phyloP scores from a whole-genome alignment of 2,329 filamentous ascomycete genomes.

The Paraphaeosphaeria sporulosa region DNA sequence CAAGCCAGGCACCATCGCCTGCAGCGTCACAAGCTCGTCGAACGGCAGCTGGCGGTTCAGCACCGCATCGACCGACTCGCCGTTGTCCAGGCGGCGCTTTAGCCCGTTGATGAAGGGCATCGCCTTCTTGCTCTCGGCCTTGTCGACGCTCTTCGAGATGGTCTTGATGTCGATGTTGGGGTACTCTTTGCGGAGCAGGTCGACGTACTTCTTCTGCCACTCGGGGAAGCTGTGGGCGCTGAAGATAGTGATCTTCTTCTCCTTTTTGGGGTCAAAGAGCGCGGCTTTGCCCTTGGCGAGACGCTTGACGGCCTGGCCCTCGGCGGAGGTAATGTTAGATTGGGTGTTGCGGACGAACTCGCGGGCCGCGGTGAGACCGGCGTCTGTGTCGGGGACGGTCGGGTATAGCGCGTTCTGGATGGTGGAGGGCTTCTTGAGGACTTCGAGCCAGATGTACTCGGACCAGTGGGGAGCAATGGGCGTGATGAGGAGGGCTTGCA shows the following conservation, averaged over 20 bases:
- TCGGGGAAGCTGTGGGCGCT: constrained; percentile 79
- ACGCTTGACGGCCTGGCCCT: constrained; percentile 84
- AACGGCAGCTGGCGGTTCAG: constrained; percentile 87
- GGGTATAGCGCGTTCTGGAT: constrained; percentile 85
- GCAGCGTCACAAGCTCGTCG: constrained; percentile 78
- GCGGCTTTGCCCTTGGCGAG: constrained; percentile 90
- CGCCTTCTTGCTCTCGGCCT: constrained; percentile 94
- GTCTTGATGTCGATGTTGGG: constrained; percentile 78
- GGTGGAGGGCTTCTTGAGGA: constrained; percentile 76
- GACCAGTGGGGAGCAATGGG: constrained; percentile 93
- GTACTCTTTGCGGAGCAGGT: constrained; percentile 38
- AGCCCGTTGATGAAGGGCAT: constrained; percentile 94
- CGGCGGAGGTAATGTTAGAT: constrained; percentile 84
- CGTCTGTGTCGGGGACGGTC: constrained; percentile 68
- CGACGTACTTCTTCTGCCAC: constrained; percentile 80
- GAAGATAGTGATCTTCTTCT: constrained; percentile 91
- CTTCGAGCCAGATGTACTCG: constrained; percentile 92
- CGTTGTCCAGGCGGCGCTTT: constrained; percentile 78
- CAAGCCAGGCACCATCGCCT: constrained; percentile 79
- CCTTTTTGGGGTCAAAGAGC: constrained; percentile 86
- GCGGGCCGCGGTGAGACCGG: constrained; percentile 76
- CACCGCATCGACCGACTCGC: constrained; percentile 72
- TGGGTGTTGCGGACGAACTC: constrained; percentile 80
- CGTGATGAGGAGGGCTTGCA: constrained; percentile 82
- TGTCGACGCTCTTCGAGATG: constrained; percentile 78